Base-by-base conservation (phyloP, 306 rosid species). In the Lathyrus aphaca region DNA sequence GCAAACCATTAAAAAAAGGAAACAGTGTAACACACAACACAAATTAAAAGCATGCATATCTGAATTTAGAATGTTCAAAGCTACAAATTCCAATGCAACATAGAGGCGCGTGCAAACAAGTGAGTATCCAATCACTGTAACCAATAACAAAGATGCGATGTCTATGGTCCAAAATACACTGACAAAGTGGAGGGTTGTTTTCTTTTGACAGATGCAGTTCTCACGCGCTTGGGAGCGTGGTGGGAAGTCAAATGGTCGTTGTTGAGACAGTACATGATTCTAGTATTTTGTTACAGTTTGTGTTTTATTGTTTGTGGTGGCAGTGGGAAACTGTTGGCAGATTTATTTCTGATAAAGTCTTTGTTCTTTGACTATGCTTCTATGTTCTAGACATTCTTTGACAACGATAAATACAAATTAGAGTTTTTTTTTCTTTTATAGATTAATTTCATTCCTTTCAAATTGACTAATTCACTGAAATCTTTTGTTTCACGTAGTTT, bases 181-280 rank as follows among this genome's bases (percentile, higher is more conserved):
- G 89, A 82, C 89, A 82, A 75, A 82, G 77, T 80, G 75, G 18
- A 50, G 4, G 2, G 74, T 79, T 80, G 87, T 82, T 82, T 37
- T 82, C 57, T 71, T 80, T 50, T 39, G 68, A 11, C 5, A 14
- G 8, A 54, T 9, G 45, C 15, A 14, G 4, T 2, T 10, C 1
- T 23, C 82, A 83, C 91, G 77, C 80, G 51, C 75, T 5, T 74
- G 68, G 76, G 71, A 71, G 81, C 75, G 63, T 78, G 66, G 35
- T 35, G 39, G 8, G 39, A 5, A 79, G 82, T 69, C 69, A 66
- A 61, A 60, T 12, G n/a, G 39, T 35, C 39, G 39, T 35, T 35
- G 39, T 35, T 1, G 8, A 8, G 35, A 49, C 64, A 14, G 66
- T 43, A 82, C 86, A 77, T n/a, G n/a, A n/a, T 77, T 82, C 84